A percentile compares a stretch with the other conserved stretches of the same genome.
phyloP scores from a whole-genome alignment of 2,329 filamentous ascomycete species.

The Phialophora macrospora region DNA sequence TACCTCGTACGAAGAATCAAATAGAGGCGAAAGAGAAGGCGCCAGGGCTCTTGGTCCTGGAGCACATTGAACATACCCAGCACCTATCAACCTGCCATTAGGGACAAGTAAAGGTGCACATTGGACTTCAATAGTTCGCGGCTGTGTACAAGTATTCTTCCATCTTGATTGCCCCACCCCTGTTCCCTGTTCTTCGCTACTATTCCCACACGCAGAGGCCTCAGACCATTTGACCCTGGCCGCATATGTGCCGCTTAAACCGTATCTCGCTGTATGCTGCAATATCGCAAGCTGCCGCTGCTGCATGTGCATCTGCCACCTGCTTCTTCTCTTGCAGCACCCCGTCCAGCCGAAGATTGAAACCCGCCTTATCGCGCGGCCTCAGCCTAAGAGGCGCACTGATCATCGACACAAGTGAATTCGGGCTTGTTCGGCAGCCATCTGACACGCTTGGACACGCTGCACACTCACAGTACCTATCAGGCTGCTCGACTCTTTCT shows the following conservation, averaged over 20 bases:
- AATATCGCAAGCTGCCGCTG: conserved; percentile 20
- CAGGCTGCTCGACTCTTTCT: conserved; percentile 10
- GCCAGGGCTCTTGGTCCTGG: background rate
- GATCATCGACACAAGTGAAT: background rate
- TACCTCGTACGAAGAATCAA: background rate
- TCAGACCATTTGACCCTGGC: conserved; percentile 9
- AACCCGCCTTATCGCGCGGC: background rate
- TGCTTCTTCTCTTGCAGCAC: background rate
- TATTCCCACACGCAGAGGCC: background rate
- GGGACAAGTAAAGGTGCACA: background rate
- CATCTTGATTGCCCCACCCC: background rate
- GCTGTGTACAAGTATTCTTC: background rate
- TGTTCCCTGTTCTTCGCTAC: conserved; percentile 1
- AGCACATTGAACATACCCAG: background rate
- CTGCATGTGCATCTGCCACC: conserved; percentile 24
- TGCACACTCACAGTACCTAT: conserved; percentile 1
- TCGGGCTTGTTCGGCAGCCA: conserved; percentile 3
- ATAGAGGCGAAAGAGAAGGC: too few species aligned
- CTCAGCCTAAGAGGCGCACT: background rate
- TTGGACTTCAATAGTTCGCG: background rate
- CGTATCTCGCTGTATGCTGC: conserved; percentile 28
- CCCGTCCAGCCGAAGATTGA: background rate
- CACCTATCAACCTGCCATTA: background rate
- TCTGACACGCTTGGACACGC: background rate
- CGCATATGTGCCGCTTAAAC: conserved; percentile 23